Conservation (phyloP, 1,284 basidiomycete genomes). For the Ceratorhiza oryzae-sativae region DNA sequence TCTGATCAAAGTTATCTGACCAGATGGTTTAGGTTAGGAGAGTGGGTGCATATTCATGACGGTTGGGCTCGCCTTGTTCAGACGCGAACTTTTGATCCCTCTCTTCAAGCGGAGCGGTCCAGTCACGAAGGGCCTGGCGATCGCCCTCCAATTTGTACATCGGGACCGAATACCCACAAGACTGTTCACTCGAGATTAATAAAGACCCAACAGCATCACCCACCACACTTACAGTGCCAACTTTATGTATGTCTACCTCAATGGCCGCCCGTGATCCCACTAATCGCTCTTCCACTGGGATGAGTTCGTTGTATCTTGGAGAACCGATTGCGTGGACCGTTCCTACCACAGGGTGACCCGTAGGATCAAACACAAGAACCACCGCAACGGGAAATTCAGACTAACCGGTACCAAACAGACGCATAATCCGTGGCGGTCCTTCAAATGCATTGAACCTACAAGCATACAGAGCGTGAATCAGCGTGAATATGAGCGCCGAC, state of each 20-base stretch:
- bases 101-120: constrained; percentile 49
- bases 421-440: constrained; percentile 60
- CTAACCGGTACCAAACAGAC: constrained; percentile 63
- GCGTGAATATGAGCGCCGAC: neutral
- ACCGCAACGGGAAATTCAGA: neutral
- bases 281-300: constrained; percentile 54
- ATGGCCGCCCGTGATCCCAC: constrained; percentile 62
- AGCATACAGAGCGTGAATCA: neutral
- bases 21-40: too few relatives aligned
- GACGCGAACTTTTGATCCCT: constrained; percentile 45
- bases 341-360: constrained; percentile 48
- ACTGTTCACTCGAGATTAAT: constrained; percentile 50
- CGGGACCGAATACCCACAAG: constrained; percentile 61
- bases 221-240: constrained; percentile 56
- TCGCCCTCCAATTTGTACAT: constrained; percentile 58
- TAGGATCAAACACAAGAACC: neutral
- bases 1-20: constrained; percentile 15
- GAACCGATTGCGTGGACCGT: constrained; percentile 61
- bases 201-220: neutral
- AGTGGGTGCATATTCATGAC: too few relatives aligned
- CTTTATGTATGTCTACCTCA: constrained; percentile 59
- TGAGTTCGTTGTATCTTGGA: constrained; percentile 57
- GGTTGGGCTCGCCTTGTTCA: neutral
- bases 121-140: constrained; percentile 54
- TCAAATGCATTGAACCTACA: constrained; percentile 61